These are phyloP conservation scores for Vitrella brassicaformis DNA, from an alignment of 73 alveolate species.

Conservation along the genomic window DNA sequence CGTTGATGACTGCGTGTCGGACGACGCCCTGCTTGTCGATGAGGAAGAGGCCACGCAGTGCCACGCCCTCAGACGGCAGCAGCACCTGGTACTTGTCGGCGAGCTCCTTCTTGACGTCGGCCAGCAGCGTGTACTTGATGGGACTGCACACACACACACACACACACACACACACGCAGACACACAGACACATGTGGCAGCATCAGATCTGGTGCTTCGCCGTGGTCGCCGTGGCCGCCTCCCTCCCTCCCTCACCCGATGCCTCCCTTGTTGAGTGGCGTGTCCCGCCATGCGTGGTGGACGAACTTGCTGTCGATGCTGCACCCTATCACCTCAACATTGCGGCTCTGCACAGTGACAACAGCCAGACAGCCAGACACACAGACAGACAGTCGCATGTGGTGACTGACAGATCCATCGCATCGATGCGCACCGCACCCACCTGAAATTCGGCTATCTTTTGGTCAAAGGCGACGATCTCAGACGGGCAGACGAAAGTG, in stretches of 20 bases:
- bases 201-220: no score
- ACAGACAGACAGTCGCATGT: no score
- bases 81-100: slow-evolving; percentile 29
- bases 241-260: no score
- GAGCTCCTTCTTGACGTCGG: slow-evolving; percentile 53
- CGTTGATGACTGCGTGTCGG: slow-evolving; percentile 57
- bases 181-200: no score
- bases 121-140: no score
- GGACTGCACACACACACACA: slow-evolving; percentile 64
- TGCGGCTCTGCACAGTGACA: no score
- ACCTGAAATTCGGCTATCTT: slow-evolving; percentile 45
- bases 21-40: slow-evolving; percentile 44
- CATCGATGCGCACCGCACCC: no score
- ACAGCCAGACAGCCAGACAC: no score
- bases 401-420: no score
- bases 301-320: slow-evolving; percentile 54
- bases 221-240: no score
- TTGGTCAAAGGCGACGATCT: slow-evolving; percentile 51
- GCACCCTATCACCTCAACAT: slow-evolving; percentile 54
- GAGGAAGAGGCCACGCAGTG: slow-evolving; percentile 68
- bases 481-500: slow-evolving; percentile 99
- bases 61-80: slow-evolving; percentile 40
- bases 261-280: slow-evolving; percentile 71
- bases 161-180: no score
- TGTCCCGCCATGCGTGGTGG: slow-evolving; percentile 63